These are phyloP conservation scores for Colletotrichum lini DNA, from an alignment of 2,329 filamentous ascomycete genomes.

Conservation along the genomic window DNA sequence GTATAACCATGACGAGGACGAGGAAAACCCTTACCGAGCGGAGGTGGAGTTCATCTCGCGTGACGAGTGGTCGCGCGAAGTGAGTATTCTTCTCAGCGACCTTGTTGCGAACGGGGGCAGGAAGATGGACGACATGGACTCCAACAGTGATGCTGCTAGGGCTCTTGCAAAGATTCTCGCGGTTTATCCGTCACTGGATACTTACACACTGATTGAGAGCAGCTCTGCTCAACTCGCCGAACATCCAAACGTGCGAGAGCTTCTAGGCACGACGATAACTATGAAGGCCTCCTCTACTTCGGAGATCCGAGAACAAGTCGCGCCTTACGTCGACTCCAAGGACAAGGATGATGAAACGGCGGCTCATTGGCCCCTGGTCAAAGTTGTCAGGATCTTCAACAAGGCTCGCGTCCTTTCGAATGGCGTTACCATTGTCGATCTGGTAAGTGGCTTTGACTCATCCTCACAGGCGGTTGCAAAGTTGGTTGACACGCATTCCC, in stretches of 20 bases:
- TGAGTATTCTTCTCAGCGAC: constrained; percentile 63
- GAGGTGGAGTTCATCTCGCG: constrained; percentile 70
- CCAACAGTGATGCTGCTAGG: constrained; percentile 52
- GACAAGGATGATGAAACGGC: background rate
- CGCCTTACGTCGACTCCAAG: constrained; percentile 10
- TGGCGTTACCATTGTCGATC: background rate
- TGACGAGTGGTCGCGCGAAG: constrained; percentile 67
- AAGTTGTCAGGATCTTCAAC: constrained; percentile 20
- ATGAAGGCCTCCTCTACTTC: background rate
- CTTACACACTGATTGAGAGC: background rate
- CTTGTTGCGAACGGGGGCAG: constrained; percentile 56
- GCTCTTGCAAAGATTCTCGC: constrained; percentile 61
- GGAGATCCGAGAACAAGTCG: constrained; percentile 6
- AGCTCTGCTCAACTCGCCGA: background rate
- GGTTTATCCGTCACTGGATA: constrained; percentile 56
- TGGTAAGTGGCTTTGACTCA: background rate
- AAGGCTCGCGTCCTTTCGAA: background rate
- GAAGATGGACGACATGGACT: background rate
- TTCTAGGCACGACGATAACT: background rate
- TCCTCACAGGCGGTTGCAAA: accelerated
- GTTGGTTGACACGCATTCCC: constrained; percentile 19
- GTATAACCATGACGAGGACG: constrained; percentile 64
- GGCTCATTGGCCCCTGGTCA: constrained; percentile 60
- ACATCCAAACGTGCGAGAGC: background rate
- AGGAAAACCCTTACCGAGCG: constrained; percentile 60